Conservation (phyloP, 345 rosid species). For the Pistacia vera region DNA sequence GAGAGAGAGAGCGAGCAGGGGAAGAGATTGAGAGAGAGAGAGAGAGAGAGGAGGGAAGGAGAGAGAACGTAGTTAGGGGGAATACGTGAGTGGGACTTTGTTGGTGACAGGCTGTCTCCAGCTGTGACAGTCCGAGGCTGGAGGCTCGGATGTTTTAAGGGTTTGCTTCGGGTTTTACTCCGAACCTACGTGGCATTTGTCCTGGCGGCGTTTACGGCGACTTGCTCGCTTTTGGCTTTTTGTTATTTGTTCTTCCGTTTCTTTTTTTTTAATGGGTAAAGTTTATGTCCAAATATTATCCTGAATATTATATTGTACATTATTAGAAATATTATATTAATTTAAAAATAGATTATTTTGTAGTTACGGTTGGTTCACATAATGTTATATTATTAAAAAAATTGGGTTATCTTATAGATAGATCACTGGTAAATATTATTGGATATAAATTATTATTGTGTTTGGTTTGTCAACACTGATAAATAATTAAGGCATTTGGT, state of each 20-base stretch:
- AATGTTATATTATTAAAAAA: no score
- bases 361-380: no score
- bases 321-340: no score
- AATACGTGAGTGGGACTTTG: constrained; percentile 82
- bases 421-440: no score
- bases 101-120: constrained; percentile 99
- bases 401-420: no score
- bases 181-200: constrained; percentile 42
- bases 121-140: constrained; percentile 68
- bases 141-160: constrained; percentile 38
- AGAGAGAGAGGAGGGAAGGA: constrained; percentile 16
- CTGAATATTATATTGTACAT: no score
- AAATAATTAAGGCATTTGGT: no score
- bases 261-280: no score
- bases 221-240: constrained; percentile 19
- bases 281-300: no score
- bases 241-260: neutral
- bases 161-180: constrained; percentile 20
- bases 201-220: constrained; percentile 47
- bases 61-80: constrained; percentile 38
- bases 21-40: constrained; percentile 7
- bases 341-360: no score
- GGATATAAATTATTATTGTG: no score
- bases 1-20: constrained; percentile 17
- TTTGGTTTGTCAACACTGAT: no score